These are phyloP conservation scores for Chrysoporthe cubensis DNA, from an alignment of 2,329 filamentous ascomycete genomes.

Conservation along the genomic window DNA sequence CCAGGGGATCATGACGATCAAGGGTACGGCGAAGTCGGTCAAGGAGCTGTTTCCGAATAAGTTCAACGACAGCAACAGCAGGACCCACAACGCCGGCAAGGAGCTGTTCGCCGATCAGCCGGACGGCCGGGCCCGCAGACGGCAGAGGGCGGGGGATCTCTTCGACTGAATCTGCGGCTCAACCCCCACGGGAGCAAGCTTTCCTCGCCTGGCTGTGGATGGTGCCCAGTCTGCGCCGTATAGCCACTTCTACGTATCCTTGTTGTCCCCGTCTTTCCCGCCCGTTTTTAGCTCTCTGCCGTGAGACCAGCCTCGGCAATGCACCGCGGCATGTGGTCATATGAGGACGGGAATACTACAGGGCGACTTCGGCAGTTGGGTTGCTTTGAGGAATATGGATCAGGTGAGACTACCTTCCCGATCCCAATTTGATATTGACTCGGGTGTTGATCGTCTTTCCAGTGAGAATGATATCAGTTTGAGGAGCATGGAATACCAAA, in stretches of 20 bases:
- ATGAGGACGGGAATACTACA: neutral
- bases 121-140: slow-evolving; percentile 48
- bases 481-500: neutral
- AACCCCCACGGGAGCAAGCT: neutral
- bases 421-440: neutral
- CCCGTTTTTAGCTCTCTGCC: neutral
- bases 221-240: neutral
- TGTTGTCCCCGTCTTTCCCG: too few species aligned
- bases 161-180: slow-evolving; percentile 57
- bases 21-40: slow-evolving; percentile 61
- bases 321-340: neutral
- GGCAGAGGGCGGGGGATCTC: slow-evolving; percentile 73
- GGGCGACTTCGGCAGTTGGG: neutral
- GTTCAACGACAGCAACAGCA: slow-evolving; percentile 43
- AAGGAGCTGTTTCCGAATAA: slow-evolving; percentile 74
- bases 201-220: neutral
- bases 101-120: slow-evolving; percentile 69
- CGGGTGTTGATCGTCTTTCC: neutral
- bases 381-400: neutral
- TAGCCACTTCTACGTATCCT: neutral
- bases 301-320: neutral
- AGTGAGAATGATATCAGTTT: neutral
- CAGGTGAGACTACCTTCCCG: slow-evolving; percentile 7
- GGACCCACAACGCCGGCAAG: slow-evolving; percentile 61
- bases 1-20: slow-evolving; percentile 61